Evolutionary conservation across 352 stramenopile species (phyloP), one percentile per base, ranked within the genome.

Genomic region (Phytopythium chamaehyphon): DNA sequence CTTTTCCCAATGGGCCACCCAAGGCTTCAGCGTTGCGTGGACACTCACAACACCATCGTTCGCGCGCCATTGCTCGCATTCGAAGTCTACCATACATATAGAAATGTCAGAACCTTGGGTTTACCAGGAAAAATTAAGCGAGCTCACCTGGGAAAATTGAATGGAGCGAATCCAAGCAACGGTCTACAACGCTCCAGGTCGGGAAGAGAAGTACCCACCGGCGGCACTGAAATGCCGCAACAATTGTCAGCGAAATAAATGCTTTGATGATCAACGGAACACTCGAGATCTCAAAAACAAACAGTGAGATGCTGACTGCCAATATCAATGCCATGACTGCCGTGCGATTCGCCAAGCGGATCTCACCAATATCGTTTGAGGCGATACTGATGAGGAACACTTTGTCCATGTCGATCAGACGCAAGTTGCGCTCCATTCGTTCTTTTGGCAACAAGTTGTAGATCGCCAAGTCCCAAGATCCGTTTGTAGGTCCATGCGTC

Each of bases 1-100:
- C 51, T 67, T 35, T 33, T 62, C 31, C 60, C 62, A 24, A 43
- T 57, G 47, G 69, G 76, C 57, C 62, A 72, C 9, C 70, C 70
- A 57, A 24, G 70, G 55, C 76, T 59, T 44, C 24, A 66, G 16
- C 69, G 84, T 88, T 26, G 77, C 85, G 50, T 76, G 61, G 10
- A 88, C 63, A 40, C 89, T 91, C 11, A 92, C 82, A 1, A 62
- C 69, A 11, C 82, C 78, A 35, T 91, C 78, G 46, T 90, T 90
- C 43, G 80, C 71, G 23, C 69, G 43, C 81, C 81, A 90, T 15
- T 76, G 24, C 14, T 71, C 61, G 1, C 52, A 50, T 23, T 88
- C 67, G 51, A 86, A 86, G 14, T 70, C 28, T 33, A 33, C 9
- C 28, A 33, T 10, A 33, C 5, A 10, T 9, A 33, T 9, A 9